Base-by-base conservation (phyloP, 2,329 filamentous ascomycete genomes). In the Botryotinia globosa region DNA sequence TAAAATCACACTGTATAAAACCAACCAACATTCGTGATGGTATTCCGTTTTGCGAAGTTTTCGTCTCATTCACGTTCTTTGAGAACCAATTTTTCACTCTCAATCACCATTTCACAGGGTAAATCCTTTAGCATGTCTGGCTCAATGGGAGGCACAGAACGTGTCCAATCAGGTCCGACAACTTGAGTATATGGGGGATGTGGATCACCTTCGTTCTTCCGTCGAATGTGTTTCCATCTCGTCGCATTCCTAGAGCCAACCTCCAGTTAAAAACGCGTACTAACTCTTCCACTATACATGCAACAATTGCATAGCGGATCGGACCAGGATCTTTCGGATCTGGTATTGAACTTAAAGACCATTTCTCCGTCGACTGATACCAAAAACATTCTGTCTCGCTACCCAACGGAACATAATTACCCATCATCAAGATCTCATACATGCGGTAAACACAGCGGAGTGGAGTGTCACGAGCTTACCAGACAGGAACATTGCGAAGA, bases 201-300 rank as follows among this genome's bases (percentile, higher is more conserved):
- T 25, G 58, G 58, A n/a, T 39, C 34, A 34, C 34, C 34, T 37
- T 61, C 34, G 12, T 39, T 61, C 20, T 61, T 22, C 20, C 58
- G 22, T 39, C 58, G 58, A 16, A 61, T 61, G 6, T 39, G 0
- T n/a, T 61, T 5, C 6, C 34, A 37, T 39, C 8, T 22, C 42
- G 39, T 8, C 67, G 25, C 39, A 70, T 45, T 37, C 67, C 67
- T 1, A 70, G n/a, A 29, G n/a, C 37, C 29, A 70, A 51, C n/a
- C n/a, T 59, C 56, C 56, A 70, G 10, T 70, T 70, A 25, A 70
- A 70, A 25, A n/a, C 37, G 18, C n/a, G 18, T 18, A 70, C 56
- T 3, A 62, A 48, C 29, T 44, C 67, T 22, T 62, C 67, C n/a
- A 70, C 56, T 12, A 70, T 32, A 10, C 54, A 45, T n/a, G 67